Conservation (phyloP, 352 stramenopile species). For the Nothophytophthora sp. region DNA sequence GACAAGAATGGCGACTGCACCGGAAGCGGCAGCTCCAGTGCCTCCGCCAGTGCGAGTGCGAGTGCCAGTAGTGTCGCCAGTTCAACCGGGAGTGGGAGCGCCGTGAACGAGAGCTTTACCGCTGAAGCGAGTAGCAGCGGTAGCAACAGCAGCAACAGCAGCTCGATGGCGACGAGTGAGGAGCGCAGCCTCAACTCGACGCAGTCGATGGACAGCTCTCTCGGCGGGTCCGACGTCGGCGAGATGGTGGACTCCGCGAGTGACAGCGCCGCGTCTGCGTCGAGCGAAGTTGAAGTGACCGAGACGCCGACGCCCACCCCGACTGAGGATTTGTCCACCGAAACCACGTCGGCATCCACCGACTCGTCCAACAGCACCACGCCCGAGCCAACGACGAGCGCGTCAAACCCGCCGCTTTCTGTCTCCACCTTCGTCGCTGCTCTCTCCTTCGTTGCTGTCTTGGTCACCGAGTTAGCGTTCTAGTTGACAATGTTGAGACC, state of each 20-base stretch:
- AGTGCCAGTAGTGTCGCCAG: slow-evolving; percentile 5
- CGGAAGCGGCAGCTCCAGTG: slow-evolving; percentile 6
- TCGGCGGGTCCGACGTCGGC: not conserved
- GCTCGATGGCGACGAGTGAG: slow-evolving; percentile 5
- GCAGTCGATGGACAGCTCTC: not conserved
- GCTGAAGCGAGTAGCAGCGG: slow-evolving; percentile 4
- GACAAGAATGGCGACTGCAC: slow-evolving; percentile 52
- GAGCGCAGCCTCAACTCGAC: slow-evolving; percentile 15
- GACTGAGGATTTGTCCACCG: slow-evolving; percentile 9
- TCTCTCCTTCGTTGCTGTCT: not conserved
- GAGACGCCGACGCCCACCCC: slow-evolving; percentile 12
- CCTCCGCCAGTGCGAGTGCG: slow-evolving; percentile 3
- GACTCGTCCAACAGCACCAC: slow-evolving; percentile 18
- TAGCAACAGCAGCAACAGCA: slow-evolving; percentile 9
- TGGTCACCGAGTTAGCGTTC: not conserved
- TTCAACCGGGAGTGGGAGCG: slow-evolving; percentile 5
- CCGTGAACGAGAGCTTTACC: not conserved
- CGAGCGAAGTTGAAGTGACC: not conserved
- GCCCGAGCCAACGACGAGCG: slow-evolving; percentile 11
- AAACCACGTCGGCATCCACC: slow-evolving; percentile 1
- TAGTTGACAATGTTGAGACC: too few relatives aligned
- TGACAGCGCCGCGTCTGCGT: slow-evolving; percentile 3
- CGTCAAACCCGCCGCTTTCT: not conserved
- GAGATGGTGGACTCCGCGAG: slow-evolving; percentile 4
- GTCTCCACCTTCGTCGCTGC: not conserved